phyloP scores from a whole-genome alignment of 768 basidiomycete genomes.

The Mycena latifolia region DNA sequence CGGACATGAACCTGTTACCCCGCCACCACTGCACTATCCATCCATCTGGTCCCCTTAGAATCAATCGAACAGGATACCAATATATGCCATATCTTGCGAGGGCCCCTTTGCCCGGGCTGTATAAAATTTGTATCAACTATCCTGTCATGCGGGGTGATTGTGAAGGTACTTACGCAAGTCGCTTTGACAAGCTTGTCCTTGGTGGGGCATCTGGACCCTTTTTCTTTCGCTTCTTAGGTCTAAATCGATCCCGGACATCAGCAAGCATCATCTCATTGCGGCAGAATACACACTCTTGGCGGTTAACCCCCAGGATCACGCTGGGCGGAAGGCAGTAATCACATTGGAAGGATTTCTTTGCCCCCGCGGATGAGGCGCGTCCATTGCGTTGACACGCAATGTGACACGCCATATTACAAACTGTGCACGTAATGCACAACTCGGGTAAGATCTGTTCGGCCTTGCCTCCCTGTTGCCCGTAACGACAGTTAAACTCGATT shows the following conservation, averaged over 20 bases:
- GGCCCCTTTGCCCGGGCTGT: not conserved
- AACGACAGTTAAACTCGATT: not conserved
- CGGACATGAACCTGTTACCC: not conserved
- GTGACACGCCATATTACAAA: not conserved
- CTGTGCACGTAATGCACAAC: not conserved
- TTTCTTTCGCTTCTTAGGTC: constrained; percentile 2
- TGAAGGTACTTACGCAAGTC: not conserved
- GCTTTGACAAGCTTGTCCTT: not conserved
- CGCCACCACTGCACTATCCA: constrained; percentile 7
- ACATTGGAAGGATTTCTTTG: not conserved
- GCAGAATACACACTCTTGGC: not conserved
- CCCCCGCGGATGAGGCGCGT: not conserved
- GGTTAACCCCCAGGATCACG: not conserved
- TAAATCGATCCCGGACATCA: not conserved
- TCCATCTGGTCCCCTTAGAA: not conserved
- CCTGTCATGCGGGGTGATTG: too few species aligned
- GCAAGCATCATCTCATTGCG: not conserved
- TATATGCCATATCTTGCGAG: not conserved
- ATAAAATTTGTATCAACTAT: too few species aligned
- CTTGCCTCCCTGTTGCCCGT: not conserved
- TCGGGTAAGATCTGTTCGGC: not conserved
- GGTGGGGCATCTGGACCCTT: not conserved
- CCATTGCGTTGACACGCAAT: constrained; percentile 8
- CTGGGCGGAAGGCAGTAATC: not conserved
- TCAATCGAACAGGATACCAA: constrained; percentile 7